Base-by-base conservation (phyloP, 164 flowering plant species). In the Buxus sempervirens region DNA sequence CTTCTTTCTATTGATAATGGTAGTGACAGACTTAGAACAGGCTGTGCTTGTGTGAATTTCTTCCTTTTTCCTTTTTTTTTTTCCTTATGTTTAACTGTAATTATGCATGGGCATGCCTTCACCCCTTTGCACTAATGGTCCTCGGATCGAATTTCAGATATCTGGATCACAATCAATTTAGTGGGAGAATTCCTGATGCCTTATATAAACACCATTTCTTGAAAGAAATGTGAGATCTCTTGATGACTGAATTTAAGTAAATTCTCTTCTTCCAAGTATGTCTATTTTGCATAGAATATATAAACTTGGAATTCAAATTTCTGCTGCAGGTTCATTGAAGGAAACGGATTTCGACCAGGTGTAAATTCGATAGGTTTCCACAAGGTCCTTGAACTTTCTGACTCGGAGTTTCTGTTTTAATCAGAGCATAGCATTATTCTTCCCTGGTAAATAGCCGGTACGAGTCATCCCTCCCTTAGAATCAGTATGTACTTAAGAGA, bases 131-230 rank as follows among this genome's bases (percentile, higher is more conserved):
- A 66, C 27, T 54, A 63, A 53, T 8, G 5, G 1, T 38, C 0
- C 22, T 60, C 61, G 9, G 15, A 13, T 74, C 15, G 14, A 22
- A 57, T 73, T 82, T 78, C 86, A 95, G 99, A 91, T 90, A 89
- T 74, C 74, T 95, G 85, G 99, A 95, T 80, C 98, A 95, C 82
- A 90, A 95, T 72, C 87, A 86, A 63, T 92, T 95, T 72, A 56
- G 87, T 18, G 98, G 97, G 67, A 83, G 92, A 65, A 90, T 96
- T 66, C 96, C 98, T 25, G 90, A 93, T 68, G 83, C 89, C 54
- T 85, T 91, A 75, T 96, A 96, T 64, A 93, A 88, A 64, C 98
- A 96, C 68, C 86, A 87, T 5, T 86, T 82, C 78, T 75, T 96
- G 72, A 96, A 96, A 78, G 99, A 91, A 79, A 78, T 96, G 99